Evolutionary conservation across 129 eudicot genomes (phyloP).

Genomic region (Cynara cardunculus): DNA sequence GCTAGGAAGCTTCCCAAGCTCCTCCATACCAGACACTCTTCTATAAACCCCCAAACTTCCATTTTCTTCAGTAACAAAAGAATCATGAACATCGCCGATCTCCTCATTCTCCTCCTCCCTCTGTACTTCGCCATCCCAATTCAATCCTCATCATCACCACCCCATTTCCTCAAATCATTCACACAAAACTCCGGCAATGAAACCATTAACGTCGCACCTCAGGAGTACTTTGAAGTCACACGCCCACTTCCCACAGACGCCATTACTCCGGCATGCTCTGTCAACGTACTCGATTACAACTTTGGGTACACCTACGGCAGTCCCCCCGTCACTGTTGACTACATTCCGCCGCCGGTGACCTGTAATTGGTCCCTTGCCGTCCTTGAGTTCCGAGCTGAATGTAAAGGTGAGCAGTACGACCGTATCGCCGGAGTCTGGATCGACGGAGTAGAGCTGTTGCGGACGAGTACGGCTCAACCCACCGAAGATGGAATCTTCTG

Average conservation of each 20-base stretch:
- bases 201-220: neutral
- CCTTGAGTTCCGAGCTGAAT: conserved; percentile 40
- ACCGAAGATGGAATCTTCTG: conserved; percentile 52
- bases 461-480: conserved; percentile 76
- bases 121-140: conserved; percentile 14
- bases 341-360: conserved; percentile 46
- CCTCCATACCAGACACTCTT: too few relatives aligned
- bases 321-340: conserved; percentile 46
- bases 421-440: conserved; percentile 77
- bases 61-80: neutral
- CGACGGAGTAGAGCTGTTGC: conserved; percentile 57
- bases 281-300: conserved; percentile 34
- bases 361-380: conserved; percentile 43
- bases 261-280: conserved; percentile 47
- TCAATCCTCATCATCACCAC: conserved; percentile 8
- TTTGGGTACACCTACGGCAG: conserved; percentile 49
- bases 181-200: neutral
- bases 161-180: conserved; percentile 34
- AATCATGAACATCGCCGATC: neutral
- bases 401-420: conserved; percentile 53
- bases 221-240: conserved; percentile 41
- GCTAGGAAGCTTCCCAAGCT: neutral
- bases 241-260: conserved; percentile 39
- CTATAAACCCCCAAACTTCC: neutral
- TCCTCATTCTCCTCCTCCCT: conserved; percentile 15